phyloP scores from a whole-genome alignment of 2,329 filamentous ascomycete species.

The Curvularia spicifera region DNA sequence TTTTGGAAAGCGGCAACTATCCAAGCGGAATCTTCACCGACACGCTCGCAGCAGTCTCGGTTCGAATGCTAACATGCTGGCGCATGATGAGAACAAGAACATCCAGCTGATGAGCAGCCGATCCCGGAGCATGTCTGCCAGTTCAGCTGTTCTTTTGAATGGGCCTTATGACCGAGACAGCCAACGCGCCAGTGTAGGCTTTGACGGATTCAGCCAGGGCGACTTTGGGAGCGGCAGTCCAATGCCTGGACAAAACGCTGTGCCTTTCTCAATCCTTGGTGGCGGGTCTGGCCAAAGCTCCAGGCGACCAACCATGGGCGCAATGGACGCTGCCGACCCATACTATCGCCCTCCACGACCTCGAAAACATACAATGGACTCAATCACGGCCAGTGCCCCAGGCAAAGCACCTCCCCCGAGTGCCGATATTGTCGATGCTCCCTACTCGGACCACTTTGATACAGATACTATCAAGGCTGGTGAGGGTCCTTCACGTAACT shows the following conservation, averaged over 20 bases:
- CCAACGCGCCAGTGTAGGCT: conserved; percentile 57
- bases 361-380: conserved; percentile 64
- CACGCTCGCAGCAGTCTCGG: conserved; percentile 79
- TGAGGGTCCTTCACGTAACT: conserved; percentile 44
- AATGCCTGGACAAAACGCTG: conserved; percentile 74
- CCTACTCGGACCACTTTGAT: conserved; percentile 55
- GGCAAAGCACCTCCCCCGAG: conserved; percentile 55
- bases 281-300: conserved; percentile 52
- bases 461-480: conserved; percentile 37
- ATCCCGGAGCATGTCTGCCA: conserved; percentile 66
- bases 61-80: conserved; percentile 82
- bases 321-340: conserved; percentile 64
- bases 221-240: conserved; percentile 67
- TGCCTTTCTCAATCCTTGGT: conserved; percentile 73
- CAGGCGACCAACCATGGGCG: conserved; percentile 46
- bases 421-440: conserved; percentile 55
- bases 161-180: conserved; percentile 52
- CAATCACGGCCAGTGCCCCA: conserved; percentile 55
- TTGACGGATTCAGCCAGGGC: conserved; percentile 61
- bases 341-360: conserved; percentile 87
- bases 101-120: conserved; percentile 61
- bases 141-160: conserved; percentile 67
- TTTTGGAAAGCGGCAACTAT: conserved; percentile 89
- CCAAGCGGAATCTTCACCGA: conserved; percentile 70
- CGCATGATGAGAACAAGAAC: conserved; percentile 70